phyloP scores from a whole-genome alignment of 306 rosid species.

The Boehmeria nivea region DNA sequence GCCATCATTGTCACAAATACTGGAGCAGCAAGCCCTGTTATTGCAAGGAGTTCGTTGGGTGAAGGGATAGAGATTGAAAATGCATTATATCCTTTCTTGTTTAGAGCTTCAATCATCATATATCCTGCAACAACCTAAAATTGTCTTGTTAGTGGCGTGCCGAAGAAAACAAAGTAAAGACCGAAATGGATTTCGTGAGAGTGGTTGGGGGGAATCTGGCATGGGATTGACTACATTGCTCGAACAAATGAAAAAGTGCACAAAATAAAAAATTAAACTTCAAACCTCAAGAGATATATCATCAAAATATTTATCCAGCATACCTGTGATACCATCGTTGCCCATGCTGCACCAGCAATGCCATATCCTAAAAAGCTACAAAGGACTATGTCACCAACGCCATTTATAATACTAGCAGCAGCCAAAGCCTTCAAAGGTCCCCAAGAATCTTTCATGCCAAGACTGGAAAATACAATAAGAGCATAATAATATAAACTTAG shows the following conservation, averaged over 20 bases:
- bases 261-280: background rate
- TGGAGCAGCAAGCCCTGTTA: slow-evolving; percentile 75
- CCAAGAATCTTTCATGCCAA: slow-evolving; percentile 93
- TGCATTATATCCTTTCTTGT: slow-evolving; percentile 67
- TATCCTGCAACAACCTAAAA: slow-evolving; percentile 75
- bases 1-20: slow-evolving; percentile 71
- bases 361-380: slow-evolving; percentile 60
- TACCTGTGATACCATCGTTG: slow-evolving; percentile 76
- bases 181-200: no score
- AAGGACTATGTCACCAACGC: slow-evolving; percentile 52
- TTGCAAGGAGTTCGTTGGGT: slow-evolving; percentile 42
- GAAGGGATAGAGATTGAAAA: slow-evolving; percentile 66
- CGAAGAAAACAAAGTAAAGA: slow-evolving; percentile 6
- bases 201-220: no score
- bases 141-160: slow-evolving; percentile 4
- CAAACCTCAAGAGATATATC: background rate
- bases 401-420: slow-evolving; percentile 54
- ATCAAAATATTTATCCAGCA: slow-evolving; percentile 11
- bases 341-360: slow-evolving; percentile 86
- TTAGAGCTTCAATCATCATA: slow-evolving; percentile 77
- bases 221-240: no score
- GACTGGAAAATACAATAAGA: slow-evolving; percentile 30
- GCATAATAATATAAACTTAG: background rate
- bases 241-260: no score
- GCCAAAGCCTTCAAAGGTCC: slow-evolving; percentile 81